Base-by-base conservation (phyloP, 1,284 basidiomycete species). In the Phaffia rhodozyma region DNA sequence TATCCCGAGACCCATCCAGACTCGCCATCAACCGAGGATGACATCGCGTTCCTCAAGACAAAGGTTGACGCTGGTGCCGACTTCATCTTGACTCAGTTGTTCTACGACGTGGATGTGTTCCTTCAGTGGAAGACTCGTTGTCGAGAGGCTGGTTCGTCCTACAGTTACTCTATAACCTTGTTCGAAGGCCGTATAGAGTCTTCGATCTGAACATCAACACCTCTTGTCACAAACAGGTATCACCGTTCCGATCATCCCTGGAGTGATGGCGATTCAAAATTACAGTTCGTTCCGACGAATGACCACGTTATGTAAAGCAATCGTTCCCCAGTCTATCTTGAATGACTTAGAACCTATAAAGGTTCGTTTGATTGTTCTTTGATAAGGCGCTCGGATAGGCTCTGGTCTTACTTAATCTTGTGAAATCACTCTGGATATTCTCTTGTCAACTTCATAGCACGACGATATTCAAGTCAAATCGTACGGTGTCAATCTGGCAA, bases 201-300 rank as follows among this genome's bases (percentile, higher is more conserved):
- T 34, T 21, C 7, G 6, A n/a, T 47, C 27, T 11, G 1, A 13
- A 16, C n/a, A 23, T 23, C 2, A 1, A 4, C 29, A 20, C 50
- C 3, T 25, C 20, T 27, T 21, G 32, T 52, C 3, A 53, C 20
- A 25, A 18, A 62, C 70, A 88, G 94, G 93, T 38, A 93, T 99
- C 72, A 83, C 78, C 1, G 83, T 93, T 18, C 93, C 94, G 1
- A 86, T 98, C 70, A 86, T 98, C 62, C 92, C 96, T 2, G 91
- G 93, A 5, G 84, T 98, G 67, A 97, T 98, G 93, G 96, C 96
- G 0, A 90, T 99, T 65, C 96, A 98, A 73, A 97, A 89, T 52
- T 97, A 92, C 72, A 83, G 86, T 25, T 93, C 92, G 1, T 98
- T 98, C 77, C 80, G 87, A 58, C 86, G 96, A 61, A 80, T 97